A percentile compares a stretch with the other conserved stretches of the same genome.
phyloP scores from a whole-genome alignment of 2,329 filamentous ascomycete species.

The Aspergillus sclerotialis region DNA sequence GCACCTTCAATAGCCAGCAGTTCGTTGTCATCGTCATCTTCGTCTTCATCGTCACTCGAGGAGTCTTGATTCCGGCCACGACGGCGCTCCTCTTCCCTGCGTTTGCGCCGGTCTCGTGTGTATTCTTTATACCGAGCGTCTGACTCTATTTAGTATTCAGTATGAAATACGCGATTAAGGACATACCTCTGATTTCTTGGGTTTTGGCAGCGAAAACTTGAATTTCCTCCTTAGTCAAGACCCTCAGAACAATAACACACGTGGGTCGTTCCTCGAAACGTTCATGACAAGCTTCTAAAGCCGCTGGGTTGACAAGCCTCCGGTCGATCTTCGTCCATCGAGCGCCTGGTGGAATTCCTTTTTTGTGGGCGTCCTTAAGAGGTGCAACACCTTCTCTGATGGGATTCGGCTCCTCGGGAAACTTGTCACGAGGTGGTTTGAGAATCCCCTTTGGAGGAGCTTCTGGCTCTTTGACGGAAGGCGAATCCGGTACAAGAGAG shows the following conservation, averaged over 20 bases:
- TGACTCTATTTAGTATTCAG: slow-evolving; percentile 7
- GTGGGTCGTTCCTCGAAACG: slow-evolving; percentile 87
- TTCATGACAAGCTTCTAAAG: slow-evolving; percentile 78
- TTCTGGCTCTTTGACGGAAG: slow-evolving; percentile 50
- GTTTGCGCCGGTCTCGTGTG: slow-evolving; percentile 29
- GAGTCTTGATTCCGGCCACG: slow-evolving; percentile 23
- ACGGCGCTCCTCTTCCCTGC: slow-evolving; percentile 38
- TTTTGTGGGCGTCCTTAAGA: slow-evolving; percentile 73
- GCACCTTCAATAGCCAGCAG: slow-evolving; percentile 27
- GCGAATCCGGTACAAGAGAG: slow-evolving; percentile 19
- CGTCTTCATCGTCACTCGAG: slow-evolving; percentile 32
- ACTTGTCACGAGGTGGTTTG: slow-evolving; percentile 71
- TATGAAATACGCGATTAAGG: background rate
- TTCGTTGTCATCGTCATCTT: slow-evolving; percentile 24
- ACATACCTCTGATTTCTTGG: slow-evolving; percentile 68
- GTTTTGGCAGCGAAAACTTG: slow-evolving; percentile 79
- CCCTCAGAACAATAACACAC: slow-evolving; percentile 85
- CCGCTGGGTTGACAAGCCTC: slow-evolving; percentile 81
- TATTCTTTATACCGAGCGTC: slow-evolving; percentile 31
- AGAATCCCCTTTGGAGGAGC: slow-evolving; percentile 72
- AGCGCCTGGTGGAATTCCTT: slow-evolving; percentile 69
- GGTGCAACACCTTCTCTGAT: slow-evolving; percentile 86
- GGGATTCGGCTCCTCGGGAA: slow-evolving; percentile 78
- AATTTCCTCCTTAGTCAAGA: slow-evolving; percentile 82
- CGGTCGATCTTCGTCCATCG: slow-evolving; percentile 92